Evolutionary conservation across 208 protist species (phyloP).

Genomic region (Trypanosoma grayi): DNA sequence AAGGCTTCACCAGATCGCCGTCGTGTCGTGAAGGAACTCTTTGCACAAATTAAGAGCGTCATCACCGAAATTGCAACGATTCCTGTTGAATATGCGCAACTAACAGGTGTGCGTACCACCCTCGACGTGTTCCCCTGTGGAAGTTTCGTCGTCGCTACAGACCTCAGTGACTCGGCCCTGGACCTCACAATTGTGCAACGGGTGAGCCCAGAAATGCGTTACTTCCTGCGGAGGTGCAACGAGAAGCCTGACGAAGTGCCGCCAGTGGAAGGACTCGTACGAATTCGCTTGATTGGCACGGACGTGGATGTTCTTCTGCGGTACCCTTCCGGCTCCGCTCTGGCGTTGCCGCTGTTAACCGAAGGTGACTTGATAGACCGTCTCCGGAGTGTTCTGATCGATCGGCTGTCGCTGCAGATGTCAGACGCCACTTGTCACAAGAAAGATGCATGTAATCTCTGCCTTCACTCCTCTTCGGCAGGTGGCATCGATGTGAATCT

Average conservation of each 20-base stretch:
- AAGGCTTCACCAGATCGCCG: neutral
- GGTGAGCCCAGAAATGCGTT: neutral
- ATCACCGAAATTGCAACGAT: slow-evolving; percentile 2
- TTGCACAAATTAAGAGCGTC: neutral
- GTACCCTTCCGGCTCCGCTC: neutral
- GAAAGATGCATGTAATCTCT: neutral
- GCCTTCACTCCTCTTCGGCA: neutral
- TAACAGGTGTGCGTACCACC: neutral
- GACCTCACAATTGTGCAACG: slow-evolving; percentile 14
- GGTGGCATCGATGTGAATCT: slow-evolving; percentile 6
- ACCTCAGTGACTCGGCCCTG: slow-evolving; percentile 9
- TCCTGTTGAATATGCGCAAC: neutral
- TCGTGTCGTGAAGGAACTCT: neutral
- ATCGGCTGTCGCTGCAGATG: neutral
- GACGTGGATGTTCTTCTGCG: slow-evolving; percentile 4
- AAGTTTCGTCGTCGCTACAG: slow-evolving; percentile 5
- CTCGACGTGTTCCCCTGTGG: slow-evolving; percentile 6
- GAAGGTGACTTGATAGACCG: neutral
- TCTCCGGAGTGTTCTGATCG: neutral
- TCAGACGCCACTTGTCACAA: neutral
- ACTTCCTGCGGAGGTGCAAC: slow-evolving; percentile 10
- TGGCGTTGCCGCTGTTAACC: slow-evolving; percentile 1
- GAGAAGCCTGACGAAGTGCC: neutral
- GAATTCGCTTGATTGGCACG: neutral
- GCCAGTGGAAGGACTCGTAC: slow-evolving; percentile 1